phyloP scores from a whole-genome alignment of 73 alveolate genomes.

The Tetrahymena malaccensis region DNA sequence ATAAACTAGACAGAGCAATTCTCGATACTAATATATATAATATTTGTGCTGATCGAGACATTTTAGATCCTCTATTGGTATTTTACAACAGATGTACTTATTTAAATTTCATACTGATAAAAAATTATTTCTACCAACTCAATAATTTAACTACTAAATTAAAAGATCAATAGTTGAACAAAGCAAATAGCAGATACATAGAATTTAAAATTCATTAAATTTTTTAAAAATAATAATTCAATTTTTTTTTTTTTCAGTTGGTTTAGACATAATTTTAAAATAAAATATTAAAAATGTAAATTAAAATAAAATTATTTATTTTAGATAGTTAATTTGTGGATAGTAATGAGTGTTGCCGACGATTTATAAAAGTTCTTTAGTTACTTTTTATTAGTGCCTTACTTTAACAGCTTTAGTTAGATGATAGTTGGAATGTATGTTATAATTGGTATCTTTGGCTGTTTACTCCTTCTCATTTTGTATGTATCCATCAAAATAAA shows the following conservation, averaged over 20 bases:
- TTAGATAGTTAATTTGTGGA: slow-evolving; percentile 6
- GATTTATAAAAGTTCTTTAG: slow-evolving; percentile 18
- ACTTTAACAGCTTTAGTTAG: not conserved
- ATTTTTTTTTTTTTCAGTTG: not conserved
- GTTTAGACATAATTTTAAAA: too few relatives aligned
- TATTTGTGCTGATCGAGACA: slow-evolving; percentile 19
- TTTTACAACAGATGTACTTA: slow-evolving; percentile 19
- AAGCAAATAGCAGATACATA: not conserved
- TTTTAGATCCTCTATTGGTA: slow-evolving; percentile 24
- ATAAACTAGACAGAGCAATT: slow-evolving; percentile 19
- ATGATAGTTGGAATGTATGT: slow-evolving; percentile 15
- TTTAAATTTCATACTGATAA: not conserved
- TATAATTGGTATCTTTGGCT: slow-evolving; percentile 7
- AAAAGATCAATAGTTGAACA: too few relatives aligned
- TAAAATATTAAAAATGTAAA: too few relatives aligned
- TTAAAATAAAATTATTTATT: too few relatives aligned
- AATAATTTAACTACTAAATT: not conserved
- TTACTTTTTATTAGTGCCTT: slow-evolving; percentile 33
- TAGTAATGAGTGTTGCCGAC: slow-evolving; percentile 4
- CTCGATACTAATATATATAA: slow-evolving; percentile 3
- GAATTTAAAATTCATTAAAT: too few relatives aligned
- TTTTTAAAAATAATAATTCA: too few relatives aligned
- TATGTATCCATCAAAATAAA: slow-evolving; percentile 19
- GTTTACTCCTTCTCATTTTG: slow-evolving; percentile 2
- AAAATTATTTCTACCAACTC: not conserved